Evolutionary conservation across 345 rosid genomes (phyloP), one percentile per base, ranked within the genome.

Genomic region (Murraya koenigii): DNA sequence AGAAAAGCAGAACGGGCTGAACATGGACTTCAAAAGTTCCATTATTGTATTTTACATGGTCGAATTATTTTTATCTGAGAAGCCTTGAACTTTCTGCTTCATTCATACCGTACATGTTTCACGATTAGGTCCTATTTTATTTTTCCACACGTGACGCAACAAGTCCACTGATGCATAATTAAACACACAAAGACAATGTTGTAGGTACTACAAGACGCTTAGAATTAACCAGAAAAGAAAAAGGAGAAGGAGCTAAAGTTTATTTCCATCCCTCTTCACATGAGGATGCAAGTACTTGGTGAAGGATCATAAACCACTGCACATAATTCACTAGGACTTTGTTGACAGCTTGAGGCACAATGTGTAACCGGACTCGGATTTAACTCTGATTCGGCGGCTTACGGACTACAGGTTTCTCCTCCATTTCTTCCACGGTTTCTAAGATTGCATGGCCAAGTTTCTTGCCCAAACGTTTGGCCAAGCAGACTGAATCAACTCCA

Each of bases 381-480:
- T n/a, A n/a, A 38, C 54, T 69, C 11, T 7, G 35, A 11, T 11
- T 9, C 1, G 3, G 20, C 19, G 5, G 55, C 5, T 10, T 39
- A 39, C 1, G 13, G 11, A 10, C 47, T 10, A 2, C 47, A 32
- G 7, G 25, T 20, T 30, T 71, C 47, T 54, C 20, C 61, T 80
- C 32, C 36, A 62, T 49, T n/a, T 66, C 47, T 26, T 71, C 64
- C 38, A 76, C 44, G n/a, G 52, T 71, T 35, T 63, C 23, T 66
- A 81, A 41, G 41, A 47, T 30, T 20, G 80, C 74, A 66, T 9
- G 1, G 33, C 49, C 64, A 59, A 77, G 33, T 73, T 81, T 77
- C 75, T 73, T 81, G 66, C 47, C 38, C 52, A 73, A 33, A 1
- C 54, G 23, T 30, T 38, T 19, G 23, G 80, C 41, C 58, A 81